These are phyloP conservation scores for Dactylella cylindrospora DNA, from an alignment of 2,329 filamentous ascomycete genomes.

Conservation along the genomic window DNA sequence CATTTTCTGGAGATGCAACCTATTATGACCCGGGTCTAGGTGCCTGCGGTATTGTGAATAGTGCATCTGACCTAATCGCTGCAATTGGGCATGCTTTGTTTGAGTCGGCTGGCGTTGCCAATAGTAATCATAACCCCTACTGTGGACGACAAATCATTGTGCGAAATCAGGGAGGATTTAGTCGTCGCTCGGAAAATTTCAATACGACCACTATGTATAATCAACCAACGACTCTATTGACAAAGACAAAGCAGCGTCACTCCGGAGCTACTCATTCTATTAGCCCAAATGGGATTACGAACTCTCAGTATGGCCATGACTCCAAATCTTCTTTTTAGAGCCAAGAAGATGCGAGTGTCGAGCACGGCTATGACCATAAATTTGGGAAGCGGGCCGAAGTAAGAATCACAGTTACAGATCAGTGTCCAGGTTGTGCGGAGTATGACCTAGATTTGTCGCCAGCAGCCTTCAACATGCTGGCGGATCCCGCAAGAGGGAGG, in stretches of 20 bases:
- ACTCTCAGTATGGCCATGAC: background rate
- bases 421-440: slow-evolving; percentile 47
- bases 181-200: slow-evolving; percentile 11
- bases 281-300: background rate
- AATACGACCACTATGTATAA: background rate
- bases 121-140: slow-evolving; percentile 48
- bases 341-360: background rate
- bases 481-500: slow-evolving; percentile 44
- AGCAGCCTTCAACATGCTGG: slow-evolving; percentile 47
- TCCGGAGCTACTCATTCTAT: background rate
- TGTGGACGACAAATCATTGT: slow-evolving; percentile 47
- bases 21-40: slow-evolving; percentile 48
- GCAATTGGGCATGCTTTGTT: slow-evolving; percentile 47
- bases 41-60: slow-evolving; percentile 47
- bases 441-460: slow-evolving; percentile 48
- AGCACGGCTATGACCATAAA: background rate
- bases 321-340: slow-evolving; percentile 10
- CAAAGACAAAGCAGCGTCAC: background rate
- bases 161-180: slow-evolving; percentile 32
- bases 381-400: slow-evolving; percentile 41
- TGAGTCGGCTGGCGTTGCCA: slow-evolving; percentile 46
- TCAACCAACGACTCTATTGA: slow-evolving; percentile 9
- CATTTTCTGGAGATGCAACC: slow-evolving; percentile 47
- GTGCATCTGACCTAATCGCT: slow-evolving; percentile 47
- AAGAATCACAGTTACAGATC: slow-evolving; percentile 47